Base-by-base conservation (phyloP, 78 protist genomes). In the Dictyostelium firmibasis region DNA sequence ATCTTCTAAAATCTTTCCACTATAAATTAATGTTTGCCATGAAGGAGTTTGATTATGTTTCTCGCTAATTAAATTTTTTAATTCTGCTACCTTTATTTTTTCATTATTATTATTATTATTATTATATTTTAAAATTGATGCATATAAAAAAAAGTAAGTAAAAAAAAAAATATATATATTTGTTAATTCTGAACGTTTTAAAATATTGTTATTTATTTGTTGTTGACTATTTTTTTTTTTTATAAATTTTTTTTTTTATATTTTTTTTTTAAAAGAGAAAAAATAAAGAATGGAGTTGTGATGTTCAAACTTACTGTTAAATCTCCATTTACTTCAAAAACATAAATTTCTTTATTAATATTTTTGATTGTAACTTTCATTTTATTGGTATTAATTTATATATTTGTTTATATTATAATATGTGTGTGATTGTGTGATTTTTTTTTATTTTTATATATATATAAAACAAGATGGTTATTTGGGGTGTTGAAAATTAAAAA, bases 1-100 rank as follows among this genome's bases (percentile, higher is more conserved):
- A 74, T 97, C 93, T 2, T 62, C 95, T 86, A 97, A 62, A n/a
- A 97, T 57, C 16, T 91, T 94, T 3, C 98, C 98, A 47, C 95
- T 57, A 82, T 83, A 85, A 75, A 97, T 94, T 36, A 97, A 84
- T 88, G 96, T 95, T 86, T 91, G 97, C 97, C 89, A 75, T 29
- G 95, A 29, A 35, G 83, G 85, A 3, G 9, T 72, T 25, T 70
- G 83, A 31, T 81, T 75, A 75, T 92, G 92, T 75, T 29, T 86
- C n/a, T 64, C 91, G 25, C 53, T 27, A 27, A 96, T 69, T 85
- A 81, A 25, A 74, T 84, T 72, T 27, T 94, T 96, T 74, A 94
- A 70, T 7, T 84, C 72, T 36, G 18, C 16, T 27, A 94, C 96
- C 98, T 96, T n/a, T n/a, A 62, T 9, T 8, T 27, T 33, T 11